phyloP scores from a whole-genome alignment of 169 alveolate genomes.

The Cryptosporidium ubiquitum region DNA sequence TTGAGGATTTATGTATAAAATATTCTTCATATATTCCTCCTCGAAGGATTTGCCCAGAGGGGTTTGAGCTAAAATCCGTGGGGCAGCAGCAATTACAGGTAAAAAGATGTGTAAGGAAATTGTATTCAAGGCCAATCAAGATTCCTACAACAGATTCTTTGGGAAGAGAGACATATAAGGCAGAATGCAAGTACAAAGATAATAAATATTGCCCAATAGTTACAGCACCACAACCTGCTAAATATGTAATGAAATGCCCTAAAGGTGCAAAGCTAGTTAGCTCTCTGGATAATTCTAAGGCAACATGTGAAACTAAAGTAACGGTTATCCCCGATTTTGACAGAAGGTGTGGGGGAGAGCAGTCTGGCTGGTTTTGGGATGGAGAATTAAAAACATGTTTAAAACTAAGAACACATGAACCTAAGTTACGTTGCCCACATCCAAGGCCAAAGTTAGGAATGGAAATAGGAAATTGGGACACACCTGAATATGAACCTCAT shows the following conservation, averaged over 20 bases:
- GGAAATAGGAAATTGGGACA: constrained; percentile 72
- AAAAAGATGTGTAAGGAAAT: constrained; percentile 37
- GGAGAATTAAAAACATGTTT: constrained; percentile 27
- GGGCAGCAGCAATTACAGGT: constrained; percentile 42
- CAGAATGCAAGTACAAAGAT: constrained; percentile 26
- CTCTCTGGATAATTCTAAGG: constrained; percentile 47
- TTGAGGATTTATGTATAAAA: constrained; percentile 57
- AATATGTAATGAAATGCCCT: constrained; percentile 62
- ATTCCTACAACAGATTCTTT: constrained; percentile 57
- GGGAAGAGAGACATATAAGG: constrained; percentile 26
- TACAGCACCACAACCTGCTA: constrained; percentile 32
- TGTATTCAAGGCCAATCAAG: constrained; percentile 71
- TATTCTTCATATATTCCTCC: constrained; percentile 59
- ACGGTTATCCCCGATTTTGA: constrained; percentile 65
- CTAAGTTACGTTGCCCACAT: constrained; percentile 62
- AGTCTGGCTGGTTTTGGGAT: constrained; percentile 73
- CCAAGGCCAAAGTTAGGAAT: constrained; percentile 52
- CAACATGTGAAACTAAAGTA: constrained; percentile 56
- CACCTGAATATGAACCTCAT: constrained; percentile 71
- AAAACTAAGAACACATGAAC: constrained; percentile 55
- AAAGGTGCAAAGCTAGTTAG: constrained; percentile 53
- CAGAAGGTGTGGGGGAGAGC: constrained; percentile 59
- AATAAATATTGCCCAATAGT: constrained; percentile 54
- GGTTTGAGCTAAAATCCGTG: constrained; percentile 43
- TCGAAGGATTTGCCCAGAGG: constrained; percentile 68